Evolutionary conservation across 176 grass and related monocot species (phyloP).

Genomic region (Oryza officinalis): DNA sequence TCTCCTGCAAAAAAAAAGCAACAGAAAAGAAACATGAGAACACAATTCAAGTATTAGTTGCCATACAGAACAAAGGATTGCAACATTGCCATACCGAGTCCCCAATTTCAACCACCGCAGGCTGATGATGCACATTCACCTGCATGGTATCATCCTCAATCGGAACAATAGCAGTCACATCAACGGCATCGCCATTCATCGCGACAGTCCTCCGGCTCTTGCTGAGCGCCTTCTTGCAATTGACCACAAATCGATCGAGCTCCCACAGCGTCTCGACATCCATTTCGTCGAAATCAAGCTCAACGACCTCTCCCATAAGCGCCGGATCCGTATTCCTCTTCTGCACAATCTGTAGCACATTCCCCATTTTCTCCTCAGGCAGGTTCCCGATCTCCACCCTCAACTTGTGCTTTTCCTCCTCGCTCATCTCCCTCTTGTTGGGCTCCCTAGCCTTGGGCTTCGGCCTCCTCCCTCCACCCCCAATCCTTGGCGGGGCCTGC

Average conservation of each 20-base stretch:
- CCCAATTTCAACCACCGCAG: slow-evolving; percentile 37
- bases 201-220: slow-evolving; percentile 39
- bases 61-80: neutral
- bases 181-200: slow-evolving; percentile 24
- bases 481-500: slow-evolving; percentile 26
- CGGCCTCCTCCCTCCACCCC: slow-evolving; percentile 42
- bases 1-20: slow-evolving; percentile 33
- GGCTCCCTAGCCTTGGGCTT: slow-evolving; percentile 80
- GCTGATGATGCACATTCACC: slow-evolving; percentile 45
- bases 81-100: slow-evolving; percentile 39
- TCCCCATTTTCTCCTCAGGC: slow-evolving; percentile 64
- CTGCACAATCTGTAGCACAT: slow-evolving; percentile 75
- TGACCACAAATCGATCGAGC: slow-evolving; percentile 83
- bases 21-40: neutral
- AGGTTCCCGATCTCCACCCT: slow-evolving; percentile 62
- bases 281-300: slow-evolving; percentile 80
- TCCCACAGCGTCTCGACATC: slow-evolving; percentile 90
- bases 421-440: slow-evolving; percentile 71
- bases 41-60: neutral
- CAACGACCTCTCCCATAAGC: slow-evolving; percentile 63
- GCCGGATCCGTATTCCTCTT: slow-evolving; percentile 69
- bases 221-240: slow-evolving; percentile 71
- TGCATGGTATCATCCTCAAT: slow-evolving; percentile 30
- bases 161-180: slow-evolving; percentile 29
- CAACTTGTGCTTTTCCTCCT: slow-evolving; percentile 70